Conservation (phyloP, 306 rosid species). For the Cucurbita ficifolia region DNA sequence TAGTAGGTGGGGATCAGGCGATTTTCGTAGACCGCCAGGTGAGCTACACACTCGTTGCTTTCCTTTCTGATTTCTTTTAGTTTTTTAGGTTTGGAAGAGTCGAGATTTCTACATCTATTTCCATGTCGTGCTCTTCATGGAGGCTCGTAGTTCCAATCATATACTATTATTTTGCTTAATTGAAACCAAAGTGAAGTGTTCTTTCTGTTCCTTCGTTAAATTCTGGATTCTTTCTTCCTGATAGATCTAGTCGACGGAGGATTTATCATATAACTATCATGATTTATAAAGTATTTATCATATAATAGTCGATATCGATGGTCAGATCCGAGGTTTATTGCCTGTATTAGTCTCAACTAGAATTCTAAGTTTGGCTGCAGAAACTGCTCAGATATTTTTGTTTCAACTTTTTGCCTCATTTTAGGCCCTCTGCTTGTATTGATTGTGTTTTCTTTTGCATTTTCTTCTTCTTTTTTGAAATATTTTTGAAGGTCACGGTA, state of each 20-base stretch:
- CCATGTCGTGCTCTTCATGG: not conserved
- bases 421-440: not conserved
- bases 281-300: not conserved
- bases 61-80: not conserved
- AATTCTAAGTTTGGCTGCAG: not conserved
- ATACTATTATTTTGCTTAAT: not conserved
- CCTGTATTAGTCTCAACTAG: not conserved
- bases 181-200: not conserved
- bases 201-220: not conserved
- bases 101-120: not conserved
- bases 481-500: constrained; percentile 87
- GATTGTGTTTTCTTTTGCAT: constrained; percentile 30
- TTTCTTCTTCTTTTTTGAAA: constrained; percentile 16
- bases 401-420: not conserved
- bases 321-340: not conserved
- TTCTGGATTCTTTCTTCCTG: not conserved
- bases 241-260: not conserved
- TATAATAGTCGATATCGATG: not conserved
- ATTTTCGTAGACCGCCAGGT: constrained; percentile 81
- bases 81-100: not conserved
- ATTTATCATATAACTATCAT: not conserved
- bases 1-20: constrained; percentile 72
- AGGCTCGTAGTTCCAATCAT: not conserved
- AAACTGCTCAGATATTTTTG: not conserved
- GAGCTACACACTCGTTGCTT: not conserved